A percentile compares a stretch with the other conserved stretches of the same genome.
Evolutionary conservation across 257 asterid species (phyloP).

Genomic region (Anisodus tanguticus): DNA sequence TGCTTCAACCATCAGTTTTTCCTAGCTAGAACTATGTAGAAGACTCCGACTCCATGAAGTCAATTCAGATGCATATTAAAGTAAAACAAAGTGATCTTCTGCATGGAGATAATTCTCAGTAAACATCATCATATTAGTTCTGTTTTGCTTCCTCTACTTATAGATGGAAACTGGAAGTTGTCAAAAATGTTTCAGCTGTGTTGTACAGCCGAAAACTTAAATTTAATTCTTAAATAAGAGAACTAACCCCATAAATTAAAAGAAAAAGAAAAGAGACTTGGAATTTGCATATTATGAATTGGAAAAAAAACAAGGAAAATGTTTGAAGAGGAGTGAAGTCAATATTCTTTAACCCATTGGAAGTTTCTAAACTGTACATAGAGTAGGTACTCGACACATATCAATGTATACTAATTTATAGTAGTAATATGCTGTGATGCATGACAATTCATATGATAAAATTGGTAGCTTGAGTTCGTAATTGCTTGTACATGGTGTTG

Average conservation of each 20-base stretch:
- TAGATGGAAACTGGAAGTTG: not conserved
- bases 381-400: not conserved
- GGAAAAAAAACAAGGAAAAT: not conserved
- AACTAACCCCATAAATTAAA: not conserved
- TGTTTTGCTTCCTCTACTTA: not conserved
- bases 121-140: not conserved
- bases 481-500: not conserved
- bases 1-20: conserved; percentile 24
- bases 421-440: not conserved
- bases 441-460: not conserved
- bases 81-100: not conserved
- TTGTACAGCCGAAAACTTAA: conserved; percentile 4
- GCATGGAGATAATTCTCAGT: conserved; percentile 20
- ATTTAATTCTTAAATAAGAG: not conserved
- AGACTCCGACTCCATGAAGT: not conserved
- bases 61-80: conserved; percentile 14
- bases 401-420: not conserved
- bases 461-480: not conserved
- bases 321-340: not conserved
- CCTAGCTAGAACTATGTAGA: conserved; percentile 23
- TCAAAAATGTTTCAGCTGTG: not conserved
- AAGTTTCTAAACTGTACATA: not conserved
- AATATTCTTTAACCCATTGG: not conserved
- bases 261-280: conserved; percentile 2
- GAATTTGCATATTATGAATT: conserved; percentile 11